Percentiles rank a stretch among this genome's conserved stretches.
These are phyloP conservation scores for Cystofilobasidium ferigula DNA, from an alignment of 768 basidiomycete genomes.

Conservation along the genomic window DNA sequence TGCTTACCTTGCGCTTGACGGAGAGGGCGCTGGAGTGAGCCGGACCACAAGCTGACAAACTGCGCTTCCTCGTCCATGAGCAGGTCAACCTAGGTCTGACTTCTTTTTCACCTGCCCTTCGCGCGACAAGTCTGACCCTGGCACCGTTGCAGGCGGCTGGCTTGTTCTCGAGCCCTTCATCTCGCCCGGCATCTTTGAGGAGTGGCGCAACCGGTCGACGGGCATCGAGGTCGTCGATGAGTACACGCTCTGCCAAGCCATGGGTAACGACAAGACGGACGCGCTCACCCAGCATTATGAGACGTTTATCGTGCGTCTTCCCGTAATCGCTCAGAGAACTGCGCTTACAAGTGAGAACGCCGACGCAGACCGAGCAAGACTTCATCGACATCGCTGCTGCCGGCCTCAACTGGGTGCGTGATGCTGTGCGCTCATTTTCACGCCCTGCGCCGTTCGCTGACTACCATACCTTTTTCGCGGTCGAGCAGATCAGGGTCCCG, in stretches of 20 bases:
- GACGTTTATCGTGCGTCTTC: conserved; percentile 57
- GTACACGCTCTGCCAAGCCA: conserved; percentile 35
- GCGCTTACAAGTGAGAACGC: too few species aligned
- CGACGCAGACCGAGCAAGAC: conserved; percentile 43
- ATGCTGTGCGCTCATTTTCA: conserved; percentile 36
- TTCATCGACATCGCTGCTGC: conserved; percentile 76
- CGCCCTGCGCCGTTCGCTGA: neutral
- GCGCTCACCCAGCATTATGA: conserved; percentile 80
- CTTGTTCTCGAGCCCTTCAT: conserved; percentile 33
- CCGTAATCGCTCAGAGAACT: too few species aligned
- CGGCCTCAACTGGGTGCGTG: conserved; percentile 70
- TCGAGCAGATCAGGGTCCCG: conserved; percentile 46
- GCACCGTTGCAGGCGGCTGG: conserved; percentile 28
- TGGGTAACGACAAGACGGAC: conserved; percentile 47
- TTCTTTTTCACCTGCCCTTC: neutral
- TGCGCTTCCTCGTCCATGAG: too few species aligned
- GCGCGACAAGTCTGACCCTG: neutral
- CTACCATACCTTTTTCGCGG: neutral
- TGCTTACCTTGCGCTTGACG: neutral
- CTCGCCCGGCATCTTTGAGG: conserved; percentile 34
- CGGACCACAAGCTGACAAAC: too few species aligned
- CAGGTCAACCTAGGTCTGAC: conserved; percentile 15
- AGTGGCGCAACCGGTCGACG: conserved; percentile 30
- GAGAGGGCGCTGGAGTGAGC: too few species aligned
- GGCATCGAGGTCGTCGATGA: conserved; percentile 33